Percentiles rank a stretch among this genome's conserved stretches.
These are phyloP conservation scores for Aspergillus piperis DNA, from an alignment of 2,329 filamentous ascomycete species.

Conservation along the genomic window DNA sequence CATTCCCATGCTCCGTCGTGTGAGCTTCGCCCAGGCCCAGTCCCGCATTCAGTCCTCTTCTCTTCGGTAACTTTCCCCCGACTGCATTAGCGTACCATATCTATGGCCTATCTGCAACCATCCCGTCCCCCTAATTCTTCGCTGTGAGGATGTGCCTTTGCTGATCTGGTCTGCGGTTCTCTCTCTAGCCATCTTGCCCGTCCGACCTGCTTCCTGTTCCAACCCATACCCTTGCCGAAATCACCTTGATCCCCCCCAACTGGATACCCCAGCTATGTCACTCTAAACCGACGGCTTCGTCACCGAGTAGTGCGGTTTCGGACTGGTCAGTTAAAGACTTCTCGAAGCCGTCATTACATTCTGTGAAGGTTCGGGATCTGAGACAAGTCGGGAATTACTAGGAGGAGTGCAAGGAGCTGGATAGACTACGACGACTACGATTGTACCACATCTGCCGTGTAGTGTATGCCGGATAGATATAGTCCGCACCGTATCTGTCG, in stretches of 20 bases:
- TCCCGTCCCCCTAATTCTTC: slow-evolving; percentile 10
- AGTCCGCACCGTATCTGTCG: slow-evolving; percentile 13
- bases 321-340: slow-evolving; percentile 27
- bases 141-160: slow-evolving; percentile 9
- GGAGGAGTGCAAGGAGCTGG: slow-evolving; percentile 9
- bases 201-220: slow-evolving; percentile 13
- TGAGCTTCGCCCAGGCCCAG: slow-evolving; percentile 10
- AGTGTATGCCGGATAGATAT: slow-evolving; percentile 26
- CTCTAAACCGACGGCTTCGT: slow-evolving; percentile 26
- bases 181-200: slow-evolving; percentile 15
- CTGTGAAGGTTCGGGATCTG: slow-evolving; percentile 15
- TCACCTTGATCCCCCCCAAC: slow-evolving; percentile 5
- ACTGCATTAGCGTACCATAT: slow-evolving; percentile 24
- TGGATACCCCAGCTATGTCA: slow-evolving; percentile 29
- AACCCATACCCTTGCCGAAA: slow-evolving; percentile 13
- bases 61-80: slow-evolving; percentile 24
- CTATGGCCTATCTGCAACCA: slow-evolving; percentile 4
- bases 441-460: slow-evolving; percentile 17
- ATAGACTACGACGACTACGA: slow-evolving; percentile 13
- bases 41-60: slow-evolving; percentile 15
- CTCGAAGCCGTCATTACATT: slow-evolving; percentile 15
- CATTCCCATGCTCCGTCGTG: slow-evolving; percentile 25
- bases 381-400: slow-evolving; percentile 11
- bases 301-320: slow-evolving; percentile 22
- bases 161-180: slow-evolving; percentile 14